phyloP scores from a whole-genome alignment of 2,329 filamentous ascomycete genomes.

The Alternaria triticina region DNA sequence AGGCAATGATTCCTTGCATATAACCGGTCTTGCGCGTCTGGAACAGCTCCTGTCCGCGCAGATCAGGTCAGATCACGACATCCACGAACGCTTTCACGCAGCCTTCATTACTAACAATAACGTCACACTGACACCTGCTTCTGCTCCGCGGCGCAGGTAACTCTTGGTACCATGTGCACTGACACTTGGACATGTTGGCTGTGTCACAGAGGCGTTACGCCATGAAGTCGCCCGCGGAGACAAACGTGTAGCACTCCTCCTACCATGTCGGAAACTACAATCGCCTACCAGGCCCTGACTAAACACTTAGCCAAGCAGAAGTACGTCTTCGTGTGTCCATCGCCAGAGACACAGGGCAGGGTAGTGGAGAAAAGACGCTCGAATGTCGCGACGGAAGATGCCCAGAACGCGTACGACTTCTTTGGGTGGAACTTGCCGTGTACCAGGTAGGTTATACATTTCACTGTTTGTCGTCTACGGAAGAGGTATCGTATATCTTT shows the following conservation, averaged over 20 bases:
- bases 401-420: constrained; percentile 25
- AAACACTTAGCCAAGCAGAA: constrained; percentile 17
- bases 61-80: background rate
- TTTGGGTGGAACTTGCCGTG: constrained; percentile 32
- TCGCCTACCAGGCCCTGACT: constrained; percentile 19
- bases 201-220: background rate
- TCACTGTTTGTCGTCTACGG: background rate
- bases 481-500: background rate
- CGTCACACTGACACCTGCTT: constrained; percentile 25
- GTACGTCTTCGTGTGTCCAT: constrained; percentile 29
- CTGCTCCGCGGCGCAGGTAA: constrained; percentile 5
- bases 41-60: background rate
- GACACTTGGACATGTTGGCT: background rate
- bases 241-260: background rate
- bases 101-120: constrained; percentile 8
- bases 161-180: background rate
- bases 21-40: background rate
- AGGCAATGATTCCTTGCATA: background rate
- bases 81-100: background rate
- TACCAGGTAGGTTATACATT: constrained; percentile 13
- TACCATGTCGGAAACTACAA: constrained; percentile 15
- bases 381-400: constrained; percentile 17
- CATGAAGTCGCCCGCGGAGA: constrained; percentile 6
- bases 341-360: constrained; percentile 28
- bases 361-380: constrained; percentile 23